Conservation (phyloP, 805 yeast genomes). For the Alloascoidea hylecoeti region DNA sequence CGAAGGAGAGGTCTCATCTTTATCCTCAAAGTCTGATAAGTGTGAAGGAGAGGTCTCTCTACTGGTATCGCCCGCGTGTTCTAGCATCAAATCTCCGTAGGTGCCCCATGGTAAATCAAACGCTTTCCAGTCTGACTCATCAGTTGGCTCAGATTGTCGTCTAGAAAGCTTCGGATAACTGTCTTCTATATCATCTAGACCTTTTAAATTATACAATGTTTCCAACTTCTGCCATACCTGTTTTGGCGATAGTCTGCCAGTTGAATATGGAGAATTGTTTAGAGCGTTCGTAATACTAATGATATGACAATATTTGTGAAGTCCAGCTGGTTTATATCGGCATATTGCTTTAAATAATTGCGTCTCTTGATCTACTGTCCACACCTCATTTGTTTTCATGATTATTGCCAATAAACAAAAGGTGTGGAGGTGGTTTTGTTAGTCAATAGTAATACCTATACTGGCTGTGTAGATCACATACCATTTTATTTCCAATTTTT, state of each 20-base stretch:
- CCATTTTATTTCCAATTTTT: too few species aligned
- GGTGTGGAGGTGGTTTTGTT: too few species aligned
- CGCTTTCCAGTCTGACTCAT: constrained; percentile 14
- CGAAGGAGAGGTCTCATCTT: constrained; percentile 1
- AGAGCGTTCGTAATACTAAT: constrained; percentile 10
- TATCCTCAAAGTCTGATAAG: constrained; percentile 5
- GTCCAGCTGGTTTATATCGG: constrained; percentile 51
- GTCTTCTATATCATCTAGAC: constrained; percentile 40
- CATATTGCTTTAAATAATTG: constrained; percentile 46
- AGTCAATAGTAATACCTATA: too few species aligned
- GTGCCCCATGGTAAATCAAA: constrained; percentile 30
- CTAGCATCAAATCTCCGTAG: constrained; percentile 26
- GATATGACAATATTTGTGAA: constrained; percentile 21
- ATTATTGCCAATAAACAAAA: too few species aligned
- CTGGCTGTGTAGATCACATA: too few species aligned
- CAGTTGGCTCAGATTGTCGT: constrained; percentile 7
- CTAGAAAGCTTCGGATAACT: constrained; percentile 6
- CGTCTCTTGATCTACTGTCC: constrained; percentile 53
- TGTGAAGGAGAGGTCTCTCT: constrained; percentile 10
- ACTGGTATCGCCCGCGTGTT: constrained; percentile 18
- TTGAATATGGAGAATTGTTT: neutral
- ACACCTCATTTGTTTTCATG: constrained; percentile 14
- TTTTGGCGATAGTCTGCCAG: constrained; percentile 11
- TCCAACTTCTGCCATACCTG: constrained; percentile 47
- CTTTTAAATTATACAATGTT: constrained; percentile 38